Evolutionary conservation across 2,329 filamentous ascomycete species (phyloP).

Genomic region (Chlorencoelia australis): DNA sequence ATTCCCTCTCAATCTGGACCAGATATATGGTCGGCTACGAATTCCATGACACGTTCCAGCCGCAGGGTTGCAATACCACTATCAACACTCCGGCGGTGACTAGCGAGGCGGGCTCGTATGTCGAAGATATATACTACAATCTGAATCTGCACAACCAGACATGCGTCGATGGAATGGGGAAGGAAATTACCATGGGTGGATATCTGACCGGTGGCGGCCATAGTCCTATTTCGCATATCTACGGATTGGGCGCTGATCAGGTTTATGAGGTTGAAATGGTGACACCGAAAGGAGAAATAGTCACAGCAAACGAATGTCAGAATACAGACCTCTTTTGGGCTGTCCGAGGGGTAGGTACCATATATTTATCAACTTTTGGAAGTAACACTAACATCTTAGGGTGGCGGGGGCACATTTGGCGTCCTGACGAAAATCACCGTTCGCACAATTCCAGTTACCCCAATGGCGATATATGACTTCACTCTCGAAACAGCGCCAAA

Average conservation of each 20-base stretch:
- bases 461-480: conserved; percentile 26
- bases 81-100: conserved; percentile 6
- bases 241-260: conserved; percentile 36
- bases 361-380: neutral
- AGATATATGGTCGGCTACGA: conserved; percentile 3
- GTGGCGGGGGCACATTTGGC: conserved; percentile 25
- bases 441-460: conserved; percentile 30
- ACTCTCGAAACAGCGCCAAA: conserved; percentile 22
- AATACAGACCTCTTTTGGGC: conserved; percentile 28
- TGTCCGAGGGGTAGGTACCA: conserved; percentile 21
- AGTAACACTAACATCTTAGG: neutral
- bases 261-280: conserved; percentile 28
- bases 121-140: conserved; percentile 1
- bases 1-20: conserved; percentile 14
- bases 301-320: conserved; percentile 17
- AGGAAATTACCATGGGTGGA: conserved; percentile 17
- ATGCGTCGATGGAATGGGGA: conserved; percentile 2
- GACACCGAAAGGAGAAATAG: conserved; percentile 13
- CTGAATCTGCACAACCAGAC: neutral
- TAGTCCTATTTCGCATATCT: conserved; percentile 28
- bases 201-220: conserved; percentile 35
- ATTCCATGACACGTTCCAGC: conserved; percentile 2
- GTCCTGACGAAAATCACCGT: conserved; percentile 32
- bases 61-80: neutral
- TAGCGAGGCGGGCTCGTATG: conserved; percentile 4